A percentile compares a stretch with the other conserved stretches of the same genome.
These are phyloP conservation scores for Beauveria bassiana DNA, from an alignment of 2,329 filamentous ascomycete species.

Conservation along the genomic window DNA sequence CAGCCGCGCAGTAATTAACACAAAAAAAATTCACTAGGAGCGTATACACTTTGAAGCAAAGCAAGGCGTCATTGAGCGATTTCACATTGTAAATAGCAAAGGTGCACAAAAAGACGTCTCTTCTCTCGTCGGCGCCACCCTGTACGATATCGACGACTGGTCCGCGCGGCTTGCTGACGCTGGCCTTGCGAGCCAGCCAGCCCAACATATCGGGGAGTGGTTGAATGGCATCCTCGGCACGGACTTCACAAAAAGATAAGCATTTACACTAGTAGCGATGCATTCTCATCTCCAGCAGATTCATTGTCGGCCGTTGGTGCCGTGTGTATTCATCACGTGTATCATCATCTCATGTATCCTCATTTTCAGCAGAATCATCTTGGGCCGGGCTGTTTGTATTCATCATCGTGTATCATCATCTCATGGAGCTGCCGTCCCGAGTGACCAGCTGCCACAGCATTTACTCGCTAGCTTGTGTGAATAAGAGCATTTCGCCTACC, in stretches of 20 bases:
- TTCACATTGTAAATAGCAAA: neutral
- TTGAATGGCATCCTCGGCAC: conserved; percentile 8
- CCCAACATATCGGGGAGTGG: neutral
- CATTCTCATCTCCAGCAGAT: neutral
- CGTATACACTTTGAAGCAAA: conserved; percentile 9
- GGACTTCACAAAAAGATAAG: neutral
- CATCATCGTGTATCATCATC: neutral
- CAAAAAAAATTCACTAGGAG: neutral
- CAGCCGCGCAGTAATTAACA: neutral
- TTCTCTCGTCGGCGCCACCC: neutral
- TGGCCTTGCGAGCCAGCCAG: neutral
- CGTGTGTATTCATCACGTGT: neutral
- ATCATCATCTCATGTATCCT: neutral
- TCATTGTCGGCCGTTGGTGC: neutral
- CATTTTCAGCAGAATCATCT: neutral
- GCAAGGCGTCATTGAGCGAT: conserved; percentile 9
- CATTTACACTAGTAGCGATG: neutral
- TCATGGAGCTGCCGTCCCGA: neutral
- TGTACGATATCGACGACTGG: conserved; percentile 10
- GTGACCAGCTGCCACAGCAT: neutral
- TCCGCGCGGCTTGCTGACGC: neutral
- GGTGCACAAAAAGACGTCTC: neutral
- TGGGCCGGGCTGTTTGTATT: neutral
- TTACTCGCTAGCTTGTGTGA: neutral
- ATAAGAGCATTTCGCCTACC: neutral